These are phyloP conservation scores for Euphorbia corollata DNA, from an alignment of 441 rosid species.

Conservation along the genomic window DNA sequence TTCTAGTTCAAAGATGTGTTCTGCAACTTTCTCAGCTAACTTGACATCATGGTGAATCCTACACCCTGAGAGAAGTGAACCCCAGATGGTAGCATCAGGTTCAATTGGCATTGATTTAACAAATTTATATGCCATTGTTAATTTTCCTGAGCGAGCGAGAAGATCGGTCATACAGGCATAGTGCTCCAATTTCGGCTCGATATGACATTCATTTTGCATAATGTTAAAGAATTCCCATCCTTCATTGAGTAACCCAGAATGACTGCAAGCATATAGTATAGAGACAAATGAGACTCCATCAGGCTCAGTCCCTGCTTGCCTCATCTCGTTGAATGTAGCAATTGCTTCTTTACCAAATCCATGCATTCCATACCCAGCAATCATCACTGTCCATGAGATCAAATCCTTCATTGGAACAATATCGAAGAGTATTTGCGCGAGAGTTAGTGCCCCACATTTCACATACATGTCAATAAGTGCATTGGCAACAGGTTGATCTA, in stretches of 20 bases:
- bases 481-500: constrained; percentile 47
- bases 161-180: constrained; percentile 72
- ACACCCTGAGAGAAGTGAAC: constrained; percentile 56
- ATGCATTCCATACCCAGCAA: constrained; percentile 82
- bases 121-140: constrained; percentile 46
- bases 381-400: constrained; percentile 71
- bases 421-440: constrained; percentile 49
- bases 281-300: constrained; percentile 59
- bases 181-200: constrained; percentile 58
- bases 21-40: constrained; percentile 65
- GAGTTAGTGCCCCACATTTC: constrained; percentile 53
- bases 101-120: constrained; percentile 50
- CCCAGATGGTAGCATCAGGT: constrained; percentile 71
- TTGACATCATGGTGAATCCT: constrained; percentile 56
- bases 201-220: constrained; percentile 51
- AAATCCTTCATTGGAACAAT: constrained; percentile 52
- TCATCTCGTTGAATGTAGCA: constrained; percentile 41
- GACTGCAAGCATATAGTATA: constrained; percentile 58
- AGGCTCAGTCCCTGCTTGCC: constrained; percentile 36
- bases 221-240: constrained; percentile 66
- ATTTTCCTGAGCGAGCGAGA: constrained; percentile 53
- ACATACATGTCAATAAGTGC: constrained; percentile 67
- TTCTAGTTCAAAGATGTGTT: constrained; percentile 56
- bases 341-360: constrained; percentile 61
- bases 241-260: constrained; percentile 58